Evolutionary conservation across 192 early-diverging fungal genomes (phyloP).

Genomic region (Coemansia sp.): DNA sequence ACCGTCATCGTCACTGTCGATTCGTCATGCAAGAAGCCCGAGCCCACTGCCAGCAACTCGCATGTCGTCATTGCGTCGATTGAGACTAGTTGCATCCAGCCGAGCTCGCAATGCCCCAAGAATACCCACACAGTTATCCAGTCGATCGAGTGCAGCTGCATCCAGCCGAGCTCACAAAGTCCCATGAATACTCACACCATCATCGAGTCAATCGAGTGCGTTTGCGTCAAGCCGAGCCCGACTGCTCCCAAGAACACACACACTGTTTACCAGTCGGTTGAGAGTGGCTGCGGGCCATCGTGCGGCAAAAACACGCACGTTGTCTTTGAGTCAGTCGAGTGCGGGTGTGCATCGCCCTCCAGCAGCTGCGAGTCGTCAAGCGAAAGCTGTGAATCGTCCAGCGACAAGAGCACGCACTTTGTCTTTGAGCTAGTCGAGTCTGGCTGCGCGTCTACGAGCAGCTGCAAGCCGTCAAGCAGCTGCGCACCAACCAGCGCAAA

Average conservation of each 20-base stretch:
- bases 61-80: constrained; percentile 23
- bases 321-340: constrained; percentile 7
- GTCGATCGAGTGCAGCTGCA: constrained; percentile 23
- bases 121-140: constrained; percentile 29
- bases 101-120: not conserved
- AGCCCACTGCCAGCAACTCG: not conserved
- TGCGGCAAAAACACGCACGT: constrained; percentile 12
- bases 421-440: not conserved
- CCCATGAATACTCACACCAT: constrained; percentile 6
- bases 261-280: constrained; percentile 27
- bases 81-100: not conserved
- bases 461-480: not conserved
- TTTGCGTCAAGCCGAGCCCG: not conserved
- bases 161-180: not conserved
- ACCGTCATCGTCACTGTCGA: constrained; percentile 34
- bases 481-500: not conserved
- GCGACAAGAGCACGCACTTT: not conserved
- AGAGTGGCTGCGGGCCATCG: constrained; percentile 5
- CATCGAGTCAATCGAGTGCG: constrained; percentile 13
- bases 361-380: not conserved
- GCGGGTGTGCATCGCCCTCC: constrained; percentile 5
- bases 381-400: not conserved
- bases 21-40: constrained; percentile 5
- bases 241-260: constrained; percentile 23
- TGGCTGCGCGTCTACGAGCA: not conserved